Base-by-base conservation (phyloP, 805 yeast species). In the Candida sithepensis region DNA sequence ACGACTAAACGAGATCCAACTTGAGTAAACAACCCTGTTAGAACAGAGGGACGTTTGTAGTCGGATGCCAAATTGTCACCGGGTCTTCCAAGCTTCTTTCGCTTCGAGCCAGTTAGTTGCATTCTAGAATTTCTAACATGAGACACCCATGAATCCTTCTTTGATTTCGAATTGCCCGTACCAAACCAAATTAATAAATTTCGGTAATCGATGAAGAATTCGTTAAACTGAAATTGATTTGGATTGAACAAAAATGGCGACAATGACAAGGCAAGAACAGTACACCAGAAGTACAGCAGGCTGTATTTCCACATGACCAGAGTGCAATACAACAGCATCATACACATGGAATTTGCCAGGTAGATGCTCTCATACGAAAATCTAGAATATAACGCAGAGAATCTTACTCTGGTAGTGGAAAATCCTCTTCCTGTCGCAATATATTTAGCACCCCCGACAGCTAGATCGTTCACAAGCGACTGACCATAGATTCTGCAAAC, bases 371-470 rank as follows among this genome's bases (percentile, higher is more conserved):
- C 85, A 28, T 80, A 72, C 3, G 89, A 82, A 65, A 84, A 87
- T 51, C 90, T 73, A 9, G 88, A 70, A 57, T 82, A 87, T 41
- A 88, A 70, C 10, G 72, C 65, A n/a, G 80, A 67, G 59, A 85
- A 84, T 30, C 88, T 81, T 41, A 78, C 73, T 61, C 96, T 74
- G 1, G 81, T 73, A 3, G 91, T 87, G 2, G 95, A 89, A 63
- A 87, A 82, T 10, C 90, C 90, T 66, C 95, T 74, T 14, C 94
- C 94, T 1, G 94, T 87, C 2, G 91, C 83, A 58, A 86, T 84
- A 67, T 87, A 87, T 58, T 81, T 74, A 3, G 95, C 95, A 53
- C 92, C 94, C 44, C 95, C 94, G 50, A 84, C 73, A 12, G 85
- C 69, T 54, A 87, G 66, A 65, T 86, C 90, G 52, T 79, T 81